Conservation (phyloP, 2,329 filamentous ascomycete species). For the Paramyrothecium sp. region DNA sequence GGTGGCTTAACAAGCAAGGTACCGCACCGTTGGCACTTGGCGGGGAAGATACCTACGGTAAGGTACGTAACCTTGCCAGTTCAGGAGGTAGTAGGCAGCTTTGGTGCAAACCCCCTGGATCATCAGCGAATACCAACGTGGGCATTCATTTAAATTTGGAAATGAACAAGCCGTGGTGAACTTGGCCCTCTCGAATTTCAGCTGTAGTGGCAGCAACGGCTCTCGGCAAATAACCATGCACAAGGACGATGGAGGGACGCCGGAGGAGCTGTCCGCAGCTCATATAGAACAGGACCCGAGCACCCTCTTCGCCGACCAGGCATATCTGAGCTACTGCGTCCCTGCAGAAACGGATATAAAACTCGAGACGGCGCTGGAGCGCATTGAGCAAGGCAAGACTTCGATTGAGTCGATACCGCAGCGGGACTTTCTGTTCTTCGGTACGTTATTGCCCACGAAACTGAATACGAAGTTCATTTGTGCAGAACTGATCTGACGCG, state of each 20-base stretch:
- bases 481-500: constrained; percentile 15
- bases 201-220: constrained; percentile 4
- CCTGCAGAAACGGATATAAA: constrained; percentile 55
- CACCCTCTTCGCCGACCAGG: constrained; percentile 51
- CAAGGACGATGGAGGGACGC: constrained; percentile 13
- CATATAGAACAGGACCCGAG: constrained; percentile 19
- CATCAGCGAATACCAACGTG: not conserved
- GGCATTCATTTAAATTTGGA: not conserved
- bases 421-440: constrained; percentile 69
- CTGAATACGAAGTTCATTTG: constrained; percentile 41
- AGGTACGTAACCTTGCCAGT: too few relatives aligned
- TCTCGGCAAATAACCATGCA: not conserved
- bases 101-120: not conserved
- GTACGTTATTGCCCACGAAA: constrained; percentile 42
- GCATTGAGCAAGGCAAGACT: constrained; percentile 39
- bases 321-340: constrained; percentile 60
- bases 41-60: not conserved
- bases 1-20: not conserved
- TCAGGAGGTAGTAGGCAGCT: too few relatives aligned
- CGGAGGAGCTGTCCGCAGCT: constrained; percentile 18
- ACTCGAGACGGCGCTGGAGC: constrained; percentile 50
- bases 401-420: constrained; percentile 58
- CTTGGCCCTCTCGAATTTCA: constrained; percentile 5
- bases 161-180: not conserved
- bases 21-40: not conserved